A percentile compares a stretch with the other conserved stretches of the same genome.
These are phyloP conservation scores for Rhodotorula sp. DNA, from an alignment of 1,284 basidiomycete species.

Conservation along the genomic window DNA sequence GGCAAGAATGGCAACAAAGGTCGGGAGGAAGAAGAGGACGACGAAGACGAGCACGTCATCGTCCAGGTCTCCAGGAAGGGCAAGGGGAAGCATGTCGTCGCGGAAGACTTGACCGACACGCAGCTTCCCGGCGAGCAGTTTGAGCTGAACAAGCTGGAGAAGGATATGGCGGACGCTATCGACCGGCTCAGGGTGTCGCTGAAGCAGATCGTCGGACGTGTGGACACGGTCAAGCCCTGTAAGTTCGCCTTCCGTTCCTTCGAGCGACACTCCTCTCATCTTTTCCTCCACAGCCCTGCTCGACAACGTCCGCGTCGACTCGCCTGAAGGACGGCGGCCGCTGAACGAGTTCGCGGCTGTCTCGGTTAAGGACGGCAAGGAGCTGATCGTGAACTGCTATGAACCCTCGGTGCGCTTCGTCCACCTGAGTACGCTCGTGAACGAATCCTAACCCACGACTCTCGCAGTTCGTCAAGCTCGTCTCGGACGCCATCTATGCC, in stretches of 20 bases:
- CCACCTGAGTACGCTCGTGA: background rate
- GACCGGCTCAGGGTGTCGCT: constrained; percentile 34
- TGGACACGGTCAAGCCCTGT: constrained; percentile 36
- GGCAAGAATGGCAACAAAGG: constrained; percentile 20
- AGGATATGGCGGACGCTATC: constrained; percentile 26
- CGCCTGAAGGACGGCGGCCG: constrained; percentile 31
- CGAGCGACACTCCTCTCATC: background rate
- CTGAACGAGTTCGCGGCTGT: constrained; percentile 38
- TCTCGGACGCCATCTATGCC: constrained; percentile 36
- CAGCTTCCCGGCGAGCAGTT: constrained; percentile 32
- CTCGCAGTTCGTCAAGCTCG: constrained; percentile 28
- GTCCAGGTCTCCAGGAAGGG: constrained; percentile 21
- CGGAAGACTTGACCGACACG: constrained; percentile 20
- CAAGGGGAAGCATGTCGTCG: constrained; percentile 30
- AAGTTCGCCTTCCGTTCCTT: background rate
- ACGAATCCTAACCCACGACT: too few relatives aligned
- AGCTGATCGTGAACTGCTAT: constrained; percentile 36
- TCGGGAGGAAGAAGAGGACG: constrained; percentile 14
- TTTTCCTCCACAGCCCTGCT: constrained; percentile 17
- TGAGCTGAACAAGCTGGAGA: constrained; percentile 30
- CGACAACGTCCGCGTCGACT: constrained; percentile 33
- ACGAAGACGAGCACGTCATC: constrained; percentile 3
- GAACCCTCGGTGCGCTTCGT: constrained; percentile 29
- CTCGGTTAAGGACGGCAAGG: constrained; percentile 37
- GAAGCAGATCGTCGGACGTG: constrained; percentile 38